phyloP scores from a whole-genome alignment of 148 eudicot genomes.

The Talinum fruticosum region DNA sequence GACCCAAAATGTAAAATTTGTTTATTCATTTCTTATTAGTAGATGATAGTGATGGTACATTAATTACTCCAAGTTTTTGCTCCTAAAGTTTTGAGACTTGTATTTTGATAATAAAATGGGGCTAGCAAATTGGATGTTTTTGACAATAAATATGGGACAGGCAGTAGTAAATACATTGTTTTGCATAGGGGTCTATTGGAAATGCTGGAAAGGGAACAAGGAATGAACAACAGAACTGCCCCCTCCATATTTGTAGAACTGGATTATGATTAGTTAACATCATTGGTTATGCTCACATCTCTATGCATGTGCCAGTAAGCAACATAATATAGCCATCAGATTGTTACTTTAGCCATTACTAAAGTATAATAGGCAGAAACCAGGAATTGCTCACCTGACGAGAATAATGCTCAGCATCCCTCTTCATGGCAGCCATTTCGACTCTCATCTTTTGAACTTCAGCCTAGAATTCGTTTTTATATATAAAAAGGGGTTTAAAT shows the following conservation, averaged over 20 bases:
- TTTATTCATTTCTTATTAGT: too few species aligned
- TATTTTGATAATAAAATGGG: too few species aligned
- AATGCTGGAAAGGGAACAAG: not conserved
- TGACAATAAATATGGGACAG: too few species aligned
- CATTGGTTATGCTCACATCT: not conserved
- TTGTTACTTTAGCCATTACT: not conserved
- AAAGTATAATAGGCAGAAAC: not conserved
- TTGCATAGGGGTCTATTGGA: not conserved
- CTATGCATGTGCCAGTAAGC: not conserved
- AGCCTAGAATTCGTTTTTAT: slow-evolving; percentile 45
- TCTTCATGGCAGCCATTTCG: slow-evolving; percentile 98
- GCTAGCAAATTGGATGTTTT: too few species aligned
- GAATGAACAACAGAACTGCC: not conserved
- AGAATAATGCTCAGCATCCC: slow-evolving; percentile 99
- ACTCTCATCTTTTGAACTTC: slow-evolving; percentile 93
- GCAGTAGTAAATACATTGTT: not conserved
- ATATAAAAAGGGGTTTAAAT: not conserved
- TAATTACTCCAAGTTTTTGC: too few species aligned
- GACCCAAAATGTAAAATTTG: too few species aligned
- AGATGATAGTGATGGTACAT: too few species aligned
- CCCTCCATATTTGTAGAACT: not conserved
- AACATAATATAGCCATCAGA: not conserved
- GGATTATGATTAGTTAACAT: not conserved
- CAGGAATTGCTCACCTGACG: slow-evolving; percentile 64
- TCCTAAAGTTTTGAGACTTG: too few species aligned